phyloP scores from a whole-genome alignment of 2,329 filamentous ascomycete species.

The Ampelomyces quisqualis region DNA sequence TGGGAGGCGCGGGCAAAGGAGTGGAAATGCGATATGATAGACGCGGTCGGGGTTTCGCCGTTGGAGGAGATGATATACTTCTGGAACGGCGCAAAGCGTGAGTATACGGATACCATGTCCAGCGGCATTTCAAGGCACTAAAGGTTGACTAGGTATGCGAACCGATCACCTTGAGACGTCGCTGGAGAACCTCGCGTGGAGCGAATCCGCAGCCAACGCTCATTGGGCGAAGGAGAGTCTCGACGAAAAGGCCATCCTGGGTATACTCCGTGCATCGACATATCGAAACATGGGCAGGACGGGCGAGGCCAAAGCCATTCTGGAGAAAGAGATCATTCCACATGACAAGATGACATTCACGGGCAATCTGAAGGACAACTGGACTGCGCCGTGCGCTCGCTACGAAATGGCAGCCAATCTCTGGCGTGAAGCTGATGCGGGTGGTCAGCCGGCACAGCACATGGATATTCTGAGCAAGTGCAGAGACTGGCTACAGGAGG shows the following conservation, averaged over 20 bases:
- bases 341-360: conserved; percentile 59
- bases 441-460: conserved; percentile 39
- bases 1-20: conserved; percentile 78
- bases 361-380: conserved; percentile 66
- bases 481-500: conserved; percentile 64
- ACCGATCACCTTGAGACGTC: conserved; percentile 63
- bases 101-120: too few species aligned
- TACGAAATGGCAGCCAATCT: conserved; percentile 84
- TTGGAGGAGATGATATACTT: conserved; percentile 90
- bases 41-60: conserved; percentile 79
- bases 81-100: conserved; percentile 89
- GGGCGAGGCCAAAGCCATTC: conserved; percentile 63
- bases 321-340: conserved; percentile 63
- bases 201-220: conserved; percentile 55
- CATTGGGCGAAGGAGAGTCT: conserved; percentile 54
- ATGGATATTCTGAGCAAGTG: conserved; percentile 60
- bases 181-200: conserved; percentile 65
- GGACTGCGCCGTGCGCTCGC: conserved; percentile 69
- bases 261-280: conserved; percentile 66
- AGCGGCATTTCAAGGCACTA: too few species aligned
- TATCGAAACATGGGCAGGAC: conserved; percentile 63
- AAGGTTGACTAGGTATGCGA: conserved; percentile 78
- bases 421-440: conserved; percentile 65
- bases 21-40: conserved; percentile 65
- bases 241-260: conserved; percentile 65